Evolutionary conservation across 371 early-diverging fungal genomes (phyloP), one percentile per base, ranked within the genome.

Genomic region (Lichtheimia ornata): DNA sequence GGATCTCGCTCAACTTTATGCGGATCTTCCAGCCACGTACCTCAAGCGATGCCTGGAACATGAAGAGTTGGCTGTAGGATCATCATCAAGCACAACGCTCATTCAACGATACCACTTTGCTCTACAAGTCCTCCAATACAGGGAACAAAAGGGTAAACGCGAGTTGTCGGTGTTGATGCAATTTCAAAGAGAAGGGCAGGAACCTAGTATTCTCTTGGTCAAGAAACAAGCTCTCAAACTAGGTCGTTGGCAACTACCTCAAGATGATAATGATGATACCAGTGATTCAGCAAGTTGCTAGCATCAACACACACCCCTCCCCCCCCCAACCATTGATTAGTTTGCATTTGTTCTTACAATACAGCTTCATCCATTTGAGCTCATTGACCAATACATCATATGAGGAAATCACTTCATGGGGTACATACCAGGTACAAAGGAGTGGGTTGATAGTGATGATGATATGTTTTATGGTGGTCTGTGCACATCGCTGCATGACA

Each of bases 11-110:
- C 58, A 61, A 14, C 49, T 70, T 11, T 78, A 73, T 56, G 63
- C 79, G 22, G 43, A 58, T 18, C 50, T 78, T 20, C 79, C 79
- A 42, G 60, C 63, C 53, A 57, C 68, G 50, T 68, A 74, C 27
- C 64, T 78, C 67, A 73, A 71, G 44, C 67, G 67, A 7, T 74
- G 75, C 47, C 43, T 78, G 25, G 79, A 78, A 50, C 73, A 74
- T 56, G 58, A 58, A 6, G 64, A 65, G 13, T 56, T 78, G 18
- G 66, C 70, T 25, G 74, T 72, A 6, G 73, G 72, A 24, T 72
- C 70, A 35, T 72, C 70, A 35, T 15, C 58, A 0, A 35, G 11
- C 11, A 43, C 44, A 12, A 22, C n/a, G 5, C 63, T 59, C 5
- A 64, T 78, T 24, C 71, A 74, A 30, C 64, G 79, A 7, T 65